Conservation (phyloP, 2,329 filamentous ascomycete species). For the Gaeumannomyces sp. region DNA sequence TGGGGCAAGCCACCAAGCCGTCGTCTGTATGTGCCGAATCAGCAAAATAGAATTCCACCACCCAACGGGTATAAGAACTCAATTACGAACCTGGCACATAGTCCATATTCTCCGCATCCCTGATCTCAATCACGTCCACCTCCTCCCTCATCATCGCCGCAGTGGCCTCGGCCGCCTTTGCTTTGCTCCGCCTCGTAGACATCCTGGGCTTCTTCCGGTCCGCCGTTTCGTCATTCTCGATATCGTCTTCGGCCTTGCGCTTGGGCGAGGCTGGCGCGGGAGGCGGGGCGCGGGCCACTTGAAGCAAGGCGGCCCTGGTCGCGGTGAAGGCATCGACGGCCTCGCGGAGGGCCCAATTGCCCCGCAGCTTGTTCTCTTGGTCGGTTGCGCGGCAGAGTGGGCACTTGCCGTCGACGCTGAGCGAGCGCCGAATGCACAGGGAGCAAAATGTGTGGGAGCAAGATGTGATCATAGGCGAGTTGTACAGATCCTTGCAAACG, state of each 20-base stretch:
- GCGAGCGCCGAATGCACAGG: conserved; percentile 81
- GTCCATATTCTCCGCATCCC: conserved; percentile 28
- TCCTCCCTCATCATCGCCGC: conserved; percentile 28
- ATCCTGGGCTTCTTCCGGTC: conserved; percentile 46
- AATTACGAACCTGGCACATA: conserved; percentile 23
- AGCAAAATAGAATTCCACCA: conserved; percentile 15
- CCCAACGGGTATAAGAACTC: background rate
- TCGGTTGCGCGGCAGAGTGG: conserved; percentile 74
- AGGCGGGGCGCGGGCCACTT: conserved; percentile 52
- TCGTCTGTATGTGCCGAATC: conserved; percentile 43
- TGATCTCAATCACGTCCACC: conserved; percentile 23
- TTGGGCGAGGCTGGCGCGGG: conserved; percentile 35
- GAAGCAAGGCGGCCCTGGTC: conserved; percentile 56
- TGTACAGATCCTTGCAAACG: conserved; percentile 97
- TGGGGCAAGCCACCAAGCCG: conserved; percentile 76
- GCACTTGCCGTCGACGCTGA: conserved; percentile 79
- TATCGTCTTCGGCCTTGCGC: conserved; percentile 38
- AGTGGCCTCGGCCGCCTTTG: conserved; percentile 30
- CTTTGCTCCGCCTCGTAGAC: conserved; percentile 42
- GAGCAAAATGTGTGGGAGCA: conserved; percentile 97
- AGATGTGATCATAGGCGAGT: conserved; percentile 88
- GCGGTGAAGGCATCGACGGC: conserved; percentile 71
- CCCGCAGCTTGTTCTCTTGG: conserved; percentile 77
- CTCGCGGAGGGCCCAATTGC: conserved; percentile 81
- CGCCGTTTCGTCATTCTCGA: conserved; percentile 21